These are phyloP conservation scores for Closterium sp. DNA, from an alignment of 139 green algal genomes.

Conservation along the genomic window DNA sequence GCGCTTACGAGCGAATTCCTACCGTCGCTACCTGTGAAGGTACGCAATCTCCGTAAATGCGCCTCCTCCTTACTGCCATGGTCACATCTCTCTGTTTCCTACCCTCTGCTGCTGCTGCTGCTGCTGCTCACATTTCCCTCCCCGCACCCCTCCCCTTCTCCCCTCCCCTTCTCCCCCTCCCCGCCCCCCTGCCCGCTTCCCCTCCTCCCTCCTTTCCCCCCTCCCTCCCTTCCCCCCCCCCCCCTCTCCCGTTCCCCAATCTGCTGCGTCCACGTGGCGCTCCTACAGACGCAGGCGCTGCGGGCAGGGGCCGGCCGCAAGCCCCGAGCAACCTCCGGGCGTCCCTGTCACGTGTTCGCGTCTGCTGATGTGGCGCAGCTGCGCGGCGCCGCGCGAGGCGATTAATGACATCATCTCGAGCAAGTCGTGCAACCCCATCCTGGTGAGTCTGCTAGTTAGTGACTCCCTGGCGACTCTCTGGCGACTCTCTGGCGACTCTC, in stretches of 20 bases:
- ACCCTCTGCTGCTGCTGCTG: too few relatives aligned
- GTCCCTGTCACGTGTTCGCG: not conserved
- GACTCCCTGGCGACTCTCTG: too few relatives aligned
- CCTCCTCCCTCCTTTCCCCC: not conserved
- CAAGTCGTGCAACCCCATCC: conserved; percentile 48
- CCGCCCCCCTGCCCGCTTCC: not conserved
- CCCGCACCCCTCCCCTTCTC: too few relatives aligned
- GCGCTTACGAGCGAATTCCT: not conserved
- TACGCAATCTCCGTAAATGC: not conserved
- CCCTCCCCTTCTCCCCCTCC: not conserved
- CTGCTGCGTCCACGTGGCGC: not conserved
- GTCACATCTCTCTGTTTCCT: too few relatives aligned
- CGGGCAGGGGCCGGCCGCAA: not conserved
- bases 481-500: too few relatives aligned
- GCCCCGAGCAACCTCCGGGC: not conserved
- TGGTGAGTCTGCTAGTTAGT: too few relatives aligned
- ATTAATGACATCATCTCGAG: conserved; percentile 50
- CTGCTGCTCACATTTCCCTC: too few relatives aligned
- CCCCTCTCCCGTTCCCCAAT: not conserved
- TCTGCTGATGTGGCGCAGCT: conserved; percentile 33
- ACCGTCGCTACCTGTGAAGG: not conserved
- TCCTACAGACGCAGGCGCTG: not conserved
- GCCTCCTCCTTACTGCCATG: too few relatives aligned
- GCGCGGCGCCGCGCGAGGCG: conserved; percentile 30
- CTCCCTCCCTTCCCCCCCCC: not conserved